phyloP scores from a whole-genome alignment of 2,329 filamentous ascomycete species.

The Aaosphaeria pasadenensis region DNA sequence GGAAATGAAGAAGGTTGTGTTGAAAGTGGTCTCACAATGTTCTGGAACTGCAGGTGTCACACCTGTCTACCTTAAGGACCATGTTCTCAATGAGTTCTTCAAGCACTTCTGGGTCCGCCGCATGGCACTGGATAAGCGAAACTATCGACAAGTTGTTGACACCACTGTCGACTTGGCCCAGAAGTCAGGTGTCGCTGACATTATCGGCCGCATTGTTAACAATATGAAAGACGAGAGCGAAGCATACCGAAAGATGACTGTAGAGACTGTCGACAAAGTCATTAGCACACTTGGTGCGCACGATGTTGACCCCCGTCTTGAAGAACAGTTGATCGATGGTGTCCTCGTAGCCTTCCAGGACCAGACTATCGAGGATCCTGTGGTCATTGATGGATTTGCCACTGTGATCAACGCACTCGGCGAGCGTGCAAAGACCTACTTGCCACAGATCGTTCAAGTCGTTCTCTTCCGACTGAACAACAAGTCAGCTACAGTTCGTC shows the following conservation, averaged over 20 bases:
- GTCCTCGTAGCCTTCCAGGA: conserved; percentile 97
- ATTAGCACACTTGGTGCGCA: conserved; percentile 90
- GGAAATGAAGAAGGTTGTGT: conserved; percentile 99
- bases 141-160: conserved; percentile 96
- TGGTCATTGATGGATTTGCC: conserved; percentile 96
- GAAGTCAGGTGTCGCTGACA: conserved; percentile 96
- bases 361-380: conserved; percentile 91
- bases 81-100: conserved; percentile 94
- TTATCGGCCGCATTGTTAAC: conserved; percentile 86
- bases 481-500: conserved; percentile 92
- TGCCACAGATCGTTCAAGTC: conserved; percentile 94
- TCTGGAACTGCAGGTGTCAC: conserved; percentile 93
- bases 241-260: conserved; percentile 97
- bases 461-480: conserved; percentile 97
- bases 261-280: conserved; percentile 96
- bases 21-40: conserved; percentile 96
- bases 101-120: conserved; percentile 97
- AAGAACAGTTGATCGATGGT: conserved; percentile 92
- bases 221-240: conserved; percentile 99
- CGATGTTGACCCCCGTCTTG: conserved; percentile 86
- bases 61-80: conserved; percentile 89
- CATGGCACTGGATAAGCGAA: conserved; percentile 96
- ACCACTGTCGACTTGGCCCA: conserved; percentile 96
- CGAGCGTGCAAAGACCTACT: conserved; percentile 89
- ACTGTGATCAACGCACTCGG: conserved; percentile 96